Evolutionary conservation across 352 stramenopile species (phyloP).

Genomic region (Pythium monospermum): DNA sequence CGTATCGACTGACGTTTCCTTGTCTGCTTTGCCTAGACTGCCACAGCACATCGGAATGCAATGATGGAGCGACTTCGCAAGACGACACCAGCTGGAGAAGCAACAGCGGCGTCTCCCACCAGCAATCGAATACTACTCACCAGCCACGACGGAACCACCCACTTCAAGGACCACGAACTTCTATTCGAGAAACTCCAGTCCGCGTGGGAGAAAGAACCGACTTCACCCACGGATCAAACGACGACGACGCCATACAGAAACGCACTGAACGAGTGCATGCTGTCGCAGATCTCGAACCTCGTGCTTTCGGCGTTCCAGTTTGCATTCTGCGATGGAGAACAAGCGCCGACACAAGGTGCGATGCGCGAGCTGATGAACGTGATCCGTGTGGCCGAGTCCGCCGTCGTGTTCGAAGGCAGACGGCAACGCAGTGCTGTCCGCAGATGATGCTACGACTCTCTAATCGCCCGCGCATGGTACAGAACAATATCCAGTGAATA

Average conservation of each 20-base stretch:
- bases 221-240: background rate
- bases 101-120: background rate
- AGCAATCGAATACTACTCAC: slow-evolving; percentile 10
- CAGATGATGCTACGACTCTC: slow-evolving; percentile 12
- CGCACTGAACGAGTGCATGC: slow-evolving; percentile 33
- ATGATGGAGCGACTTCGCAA: slow-evolving; percentile 36
- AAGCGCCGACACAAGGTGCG: background rate
- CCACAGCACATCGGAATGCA: slow-evolving; percentile 32
- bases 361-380: slow-evolving; percentile 13
- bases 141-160: background rate
- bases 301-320: slow-evolving; percentile 49
- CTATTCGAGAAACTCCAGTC: slow-evolving; percentile 7
- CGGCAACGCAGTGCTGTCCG: slow-evolving; percentile 15
- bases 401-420: slow-evolving; percentile 11
- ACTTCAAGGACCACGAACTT: background rate
- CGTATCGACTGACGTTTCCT: background rate
- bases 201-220: slow-evolving; percentile 1
- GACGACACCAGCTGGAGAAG: slow-evolving; percentile 21
- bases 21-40: slow-evolving; percentile 13
- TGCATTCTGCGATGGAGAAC: slow-evolving; percentile 34
- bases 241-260: slow-evolving; percentile 20
- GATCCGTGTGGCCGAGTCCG: slow-evolving; percentile 19
- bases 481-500: too few relatives aligned
- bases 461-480: too few relatives aligned
- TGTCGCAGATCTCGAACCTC: slow-evolving; percentile 51